phyloP scores from a whole-genome alignment of 176 grass and related monocot species.

The Zea mays region DNA sequence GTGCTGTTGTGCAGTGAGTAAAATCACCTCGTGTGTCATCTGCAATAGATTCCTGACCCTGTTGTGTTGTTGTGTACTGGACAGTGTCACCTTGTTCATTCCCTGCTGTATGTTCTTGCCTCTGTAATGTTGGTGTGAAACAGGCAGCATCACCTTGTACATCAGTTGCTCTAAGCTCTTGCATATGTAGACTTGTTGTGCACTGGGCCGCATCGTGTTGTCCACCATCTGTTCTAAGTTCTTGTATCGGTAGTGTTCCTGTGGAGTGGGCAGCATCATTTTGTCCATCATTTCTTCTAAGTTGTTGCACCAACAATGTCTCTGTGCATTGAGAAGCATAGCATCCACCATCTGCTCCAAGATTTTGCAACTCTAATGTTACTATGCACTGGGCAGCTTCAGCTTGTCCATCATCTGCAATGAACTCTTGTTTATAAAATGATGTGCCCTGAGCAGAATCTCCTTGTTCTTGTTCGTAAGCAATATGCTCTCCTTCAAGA shows the following conservation, averaged over 20 bases:
- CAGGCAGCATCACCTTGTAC: background rate
- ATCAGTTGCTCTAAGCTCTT: background rate
- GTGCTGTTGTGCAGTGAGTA: background rate
- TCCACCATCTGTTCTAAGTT: constrained; percentile 1
- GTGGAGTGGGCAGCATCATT: background rate
- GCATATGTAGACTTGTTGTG: background rate
- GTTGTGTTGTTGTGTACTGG: background rate
- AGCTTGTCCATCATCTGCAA: background rate
- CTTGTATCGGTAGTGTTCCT: background rate
- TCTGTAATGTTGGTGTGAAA: background rate
- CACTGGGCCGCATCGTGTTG: background rate
- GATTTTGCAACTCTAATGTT: background rate
- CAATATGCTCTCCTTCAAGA: constrained; percentile 8
- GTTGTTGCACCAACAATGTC: background rate
- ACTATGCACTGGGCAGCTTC: background rate
- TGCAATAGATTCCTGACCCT: background rate
- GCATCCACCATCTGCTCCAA: background rate
- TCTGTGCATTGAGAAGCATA: background rate
- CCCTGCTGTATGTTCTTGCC: background rate
- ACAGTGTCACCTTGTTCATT: background rate
- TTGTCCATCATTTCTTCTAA: constrained; percentile 8
- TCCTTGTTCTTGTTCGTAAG: background rate
- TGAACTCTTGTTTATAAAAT: background rate
- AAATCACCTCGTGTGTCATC: background rate
- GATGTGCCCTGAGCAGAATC: background rate